phyloP scores from a whole-genome alignment of 1,284 basidiomycete species.

The Sphagnurus paluster region DNA sequence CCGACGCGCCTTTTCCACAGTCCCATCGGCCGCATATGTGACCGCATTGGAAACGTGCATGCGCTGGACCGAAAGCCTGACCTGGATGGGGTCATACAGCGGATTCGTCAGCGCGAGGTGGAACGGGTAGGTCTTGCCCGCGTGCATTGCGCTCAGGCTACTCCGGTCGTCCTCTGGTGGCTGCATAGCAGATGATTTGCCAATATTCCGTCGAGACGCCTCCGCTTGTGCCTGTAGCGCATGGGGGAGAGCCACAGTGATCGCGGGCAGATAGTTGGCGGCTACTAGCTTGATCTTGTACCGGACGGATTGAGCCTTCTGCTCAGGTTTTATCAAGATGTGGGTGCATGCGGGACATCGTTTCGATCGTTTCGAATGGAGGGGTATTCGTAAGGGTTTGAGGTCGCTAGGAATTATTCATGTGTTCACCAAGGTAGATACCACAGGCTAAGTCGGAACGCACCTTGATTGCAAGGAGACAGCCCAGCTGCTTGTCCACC shows the following conservation, averaged over 20 bases:
- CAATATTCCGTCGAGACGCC: slow-evolving; percentile 46
- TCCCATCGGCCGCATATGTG: slow-evolving; percentile 35
- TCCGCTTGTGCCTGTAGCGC: slow-evolving; percentile 43
- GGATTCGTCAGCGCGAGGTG: slow-evolving; percentile 91
- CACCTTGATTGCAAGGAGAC: slow-evolving; percentile 66
- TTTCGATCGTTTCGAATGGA: slow-evolving; percentile 93
- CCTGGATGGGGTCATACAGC: slow-evolving; percentile 90
- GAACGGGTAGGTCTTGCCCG: slow-evolving; percentile 82
- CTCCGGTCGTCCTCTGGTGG: slow-evolving; percentile 43
- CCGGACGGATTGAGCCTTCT: slow-evolving; percentile 89
- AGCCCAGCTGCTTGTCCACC: slow-evolving; percentile 84
- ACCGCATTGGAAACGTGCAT: slow-evolving; percentile 42
- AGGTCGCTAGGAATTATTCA: slow-evolving; percentile 58
- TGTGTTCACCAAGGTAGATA: slow-evolving; percentile 4
- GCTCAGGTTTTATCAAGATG: slow-evolving; percentile 97
- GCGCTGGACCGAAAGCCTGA: slow-evolving; percentile 75
- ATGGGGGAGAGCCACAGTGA: slow-evolving; percentile 74
- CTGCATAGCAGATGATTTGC: slow-evolving; percentile 42
- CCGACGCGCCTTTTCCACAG: slow-evolving; percentile 54
- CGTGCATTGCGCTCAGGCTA: slow-evolving; percentile 50
- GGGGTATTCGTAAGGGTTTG: slow-evolving; percentile 84
- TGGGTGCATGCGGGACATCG: slow-evolving; percentile 93
- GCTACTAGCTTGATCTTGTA: slow-evolving; percentile 99
- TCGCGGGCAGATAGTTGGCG: slow-evolving; percentile 88
- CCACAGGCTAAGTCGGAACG: slow-evolving; percentile 26